Evolutionary conservation across 2,329 filamentous ascomycete species (phyloP).

Genomic region (Venturiaceae sp.): DNA sequence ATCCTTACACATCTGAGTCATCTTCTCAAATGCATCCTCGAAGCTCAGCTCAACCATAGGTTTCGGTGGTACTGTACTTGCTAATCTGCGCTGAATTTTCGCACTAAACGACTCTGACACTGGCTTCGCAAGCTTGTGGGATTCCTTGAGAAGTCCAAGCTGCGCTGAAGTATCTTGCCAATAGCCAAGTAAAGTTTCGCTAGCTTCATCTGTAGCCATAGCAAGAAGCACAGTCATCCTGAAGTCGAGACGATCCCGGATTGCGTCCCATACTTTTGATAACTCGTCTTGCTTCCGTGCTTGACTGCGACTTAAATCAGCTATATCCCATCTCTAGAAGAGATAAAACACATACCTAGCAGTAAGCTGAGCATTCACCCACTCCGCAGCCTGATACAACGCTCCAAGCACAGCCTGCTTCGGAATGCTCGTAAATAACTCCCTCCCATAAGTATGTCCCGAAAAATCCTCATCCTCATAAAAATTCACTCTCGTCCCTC

Average conservation of each 20-base stretch:
- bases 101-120: slow-evolving; percentile 77
- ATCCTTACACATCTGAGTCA: slow-evolving; percentile 58
- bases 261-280: slow-evolving; percentile 34
- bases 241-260: slow-evolving; percentile 56
- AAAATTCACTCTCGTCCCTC: slow-evolving; percentile 62
- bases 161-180: slow-evolving; percentile 27
- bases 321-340: no score
- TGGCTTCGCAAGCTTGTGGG: slow-evolving; percentile 51
- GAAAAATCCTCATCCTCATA: slow-evolving; percentile 99
- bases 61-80: slow-evolving; percentile 86
- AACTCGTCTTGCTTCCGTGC: slow-evolving; percentile 22
- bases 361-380: neutral
- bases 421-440: slow-evolving; percentile 57
- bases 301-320: no score
- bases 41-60: slow-evolving; percentile 74
- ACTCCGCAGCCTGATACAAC: slow-evolving; percentile 17
- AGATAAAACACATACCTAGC: neutral
- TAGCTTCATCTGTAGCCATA: slow-evolving; percentile 25
- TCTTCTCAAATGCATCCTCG: slow-evolving; percentile 58
- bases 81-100: slow-evolving; percentile 83
- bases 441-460: slow-evolving; percentile 78
- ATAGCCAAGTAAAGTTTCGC: slow-evolving; percentile 7
- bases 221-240: slow-evolving; percentile 53
- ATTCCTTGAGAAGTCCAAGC: slow-evolving; percentile 48
- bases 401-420: slow-evolving; percentile 42